A percentile compares a stretch with the other conserved stretches of the same genome.
These are phyloP conservation scores for Naganishia sp. DNA, from an alignment of 1,284 basidiomycete species.

Conservation along the genomic window DNA sequence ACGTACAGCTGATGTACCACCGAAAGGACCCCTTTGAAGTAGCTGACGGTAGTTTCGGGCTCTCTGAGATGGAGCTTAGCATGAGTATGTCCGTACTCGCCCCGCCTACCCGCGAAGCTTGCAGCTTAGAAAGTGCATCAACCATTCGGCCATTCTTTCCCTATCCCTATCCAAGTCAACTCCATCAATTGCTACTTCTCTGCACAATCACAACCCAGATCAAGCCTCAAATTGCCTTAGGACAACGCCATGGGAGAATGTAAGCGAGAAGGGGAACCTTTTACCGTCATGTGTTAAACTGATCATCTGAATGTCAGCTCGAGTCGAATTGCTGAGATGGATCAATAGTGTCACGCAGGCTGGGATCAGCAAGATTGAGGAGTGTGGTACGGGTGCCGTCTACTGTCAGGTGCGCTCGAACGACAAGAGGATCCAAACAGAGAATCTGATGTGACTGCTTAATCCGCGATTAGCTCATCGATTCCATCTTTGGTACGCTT, in stretches of 20 bases:
- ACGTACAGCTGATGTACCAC: too few relatives aligned
- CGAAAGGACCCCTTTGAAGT: too few relatives aligned
- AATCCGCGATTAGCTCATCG: constrained; percentile 63
- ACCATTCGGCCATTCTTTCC: constrained; percentile 3
- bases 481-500: constrained; percentile 80
- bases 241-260: constrained; percentile 21
- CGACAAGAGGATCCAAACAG: neutral
- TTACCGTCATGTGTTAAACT: neutral
- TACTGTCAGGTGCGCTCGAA: constrained; percentile 68
- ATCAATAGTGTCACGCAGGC: constrained; percentile 88
- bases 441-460: neutral
- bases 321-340: constrained; percentile 90
- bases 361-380: constrained; percentile 91
- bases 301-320: constrained; percentile 41
- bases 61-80: too few relatives aligned
- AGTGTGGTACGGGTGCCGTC: constrained; percentile 85
- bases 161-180: too few relatives aligned
- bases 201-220: neutral
- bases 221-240: neutral
- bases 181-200: too few relatives aligned
- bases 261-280: neutral
- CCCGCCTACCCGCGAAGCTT: neutral
- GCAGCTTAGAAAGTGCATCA: constrained; percentile 13
- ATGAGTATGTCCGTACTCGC: neutral
- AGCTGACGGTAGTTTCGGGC: too few relatives aligned